These are phyloP conservation scores for Plasmodium coatneyi DNA, from an alignment of 169 alveolate genomes.

Conservation along the genomic window DNA sequence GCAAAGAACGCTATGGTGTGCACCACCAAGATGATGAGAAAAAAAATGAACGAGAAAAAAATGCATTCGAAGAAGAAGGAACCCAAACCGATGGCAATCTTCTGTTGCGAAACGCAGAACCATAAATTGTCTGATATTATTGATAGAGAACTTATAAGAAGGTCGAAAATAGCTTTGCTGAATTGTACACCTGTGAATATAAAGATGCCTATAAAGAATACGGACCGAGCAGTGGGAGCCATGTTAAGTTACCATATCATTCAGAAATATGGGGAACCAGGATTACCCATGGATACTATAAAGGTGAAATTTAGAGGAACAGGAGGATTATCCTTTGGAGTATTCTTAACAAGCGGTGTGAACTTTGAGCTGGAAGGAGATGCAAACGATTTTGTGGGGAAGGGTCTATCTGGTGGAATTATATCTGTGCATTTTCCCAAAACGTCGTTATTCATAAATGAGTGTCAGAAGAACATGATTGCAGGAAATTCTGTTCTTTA, in stretches of 20 bases:
- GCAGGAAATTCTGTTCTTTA: slow-evolving; percentile 86
- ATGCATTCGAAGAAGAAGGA: slow-evolving; percentile 52
- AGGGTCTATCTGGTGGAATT: slow-evolving; percentile 86
- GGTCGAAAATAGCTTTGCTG: slow-evolving; percentile 53
- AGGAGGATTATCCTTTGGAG: slow-evolving; percentile 85
- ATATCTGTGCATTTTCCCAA: slow-evolving; percentile 80
- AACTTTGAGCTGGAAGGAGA: slow-evolving; percentile 86
- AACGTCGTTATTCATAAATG: slow-evolving; percentile 59
- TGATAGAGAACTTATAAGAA: slow-evolving; percentile 74
- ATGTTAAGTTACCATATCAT: slow-evolving; percentile 80
- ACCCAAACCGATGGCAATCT: slow-evolving; percentile 61
- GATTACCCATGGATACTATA: slow-evolving; percentile 74
- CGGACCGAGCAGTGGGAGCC: slow-evolving; percentile 86
- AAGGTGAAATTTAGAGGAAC: slow-evolving; percentile 79
- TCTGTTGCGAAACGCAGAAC: slow-evolving; percentile 75
- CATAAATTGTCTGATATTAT: slow-evolving; percentile 73
- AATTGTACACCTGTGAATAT: slow-evolving; percentile 70
- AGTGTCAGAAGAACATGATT: slow-evolving; percentile 78
- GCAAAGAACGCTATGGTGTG: slow-evolving; percentile 9
- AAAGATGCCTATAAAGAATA: slow-evolving; percentile 78
- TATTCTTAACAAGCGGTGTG: slow-evolving; percentile 80
- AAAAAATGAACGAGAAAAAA: slow-evolving; percentile 40
- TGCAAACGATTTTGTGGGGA: slow-evolving; percentile 86
- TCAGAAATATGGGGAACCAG: slow-evolving; percentile 71
- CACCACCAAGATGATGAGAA: slow-evolving; percentile 4